Evolutionary conservation across 129 eudicot genomes (phyloP), one percentile per base, ranked within the genome.

Genomic region (Centrapalus pauciflorus): DNA sequence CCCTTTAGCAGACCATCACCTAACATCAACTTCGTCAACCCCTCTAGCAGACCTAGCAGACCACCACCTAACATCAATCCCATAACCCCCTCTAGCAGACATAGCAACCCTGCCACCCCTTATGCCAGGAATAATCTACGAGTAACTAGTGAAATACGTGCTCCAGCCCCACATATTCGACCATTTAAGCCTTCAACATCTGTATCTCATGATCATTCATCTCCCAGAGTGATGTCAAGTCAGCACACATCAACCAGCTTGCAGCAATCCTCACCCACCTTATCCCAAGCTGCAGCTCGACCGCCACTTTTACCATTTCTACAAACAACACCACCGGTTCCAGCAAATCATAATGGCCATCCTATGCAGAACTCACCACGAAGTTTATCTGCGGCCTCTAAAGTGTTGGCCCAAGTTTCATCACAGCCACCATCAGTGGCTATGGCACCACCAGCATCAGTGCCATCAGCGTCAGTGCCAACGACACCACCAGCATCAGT

Each of bases 151-250:
- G 87, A 78, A 41, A 61, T 85, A 11, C 94, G 96, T 73, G 80
- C 93, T 40, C 81, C 82, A 4, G 90, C 96, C 25, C 96, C 96
- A 51, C 96, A 89, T 65, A 76, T 89, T 64, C 90, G 76, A 25
- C 80, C 83, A 13, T 83, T 76, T 65, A 76, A 79, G 64, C 77
- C 79, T 24, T 49, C 85, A 37, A 23, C 75, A 13, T 38, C 75
- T 1, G 5, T 20, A 2, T 40, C 87, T 24, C 52, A 66, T 50
- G 75, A 29, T 29, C 37, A 10, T 37, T 8, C 81, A 43, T 17
- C 82, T 17, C 68, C 61, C 12, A 70, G 61, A n/a, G 52, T 13
- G 66, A 58, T 72, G 55, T 76, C 80, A 29, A 13, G 74, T 79
- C 92, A 76, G 52, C 85, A 28, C 20, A 17, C 20, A 19, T 67